Evolutionary conservation across 129 eudicot genomes (phyloP).

Genomic region (Rutidosis leptorrhynchoides): DNA sequence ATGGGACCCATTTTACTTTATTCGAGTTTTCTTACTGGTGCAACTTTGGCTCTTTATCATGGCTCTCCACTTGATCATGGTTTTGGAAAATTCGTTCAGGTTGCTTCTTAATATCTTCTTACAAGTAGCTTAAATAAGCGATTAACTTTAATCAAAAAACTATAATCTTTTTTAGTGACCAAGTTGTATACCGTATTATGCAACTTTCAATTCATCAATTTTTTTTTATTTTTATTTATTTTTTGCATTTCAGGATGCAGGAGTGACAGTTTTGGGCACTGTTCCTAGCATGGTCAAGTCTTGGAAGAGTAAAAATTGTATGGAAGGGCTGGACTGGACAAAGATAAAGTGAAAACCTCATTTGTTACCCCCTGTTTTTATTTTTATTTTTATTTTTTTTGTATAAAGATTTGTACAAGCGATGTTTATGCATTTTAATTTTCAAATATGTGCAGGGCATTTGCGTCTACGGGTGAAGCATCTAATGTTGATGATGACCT

Average conservation of each 20-base stretch:
- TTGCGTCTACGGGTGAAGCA: conserved; percentile 80
- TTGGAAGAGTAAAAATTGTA: conserved; percentile 77
- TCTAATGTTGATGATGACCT: conserved; percentile 93
- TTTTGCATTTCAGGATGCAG: conserved; percentile 61
- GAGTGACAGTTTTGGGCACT: conserved; percentile 78
- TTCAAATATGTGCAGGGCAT: conserved; percentile 45
- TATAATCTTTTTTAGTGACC: not conserved
- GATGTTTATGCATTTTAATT: conserved; percentile 13
- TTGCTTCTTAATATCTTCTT: conserved; percentile 24
- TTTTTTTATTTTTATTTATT: not conserved
- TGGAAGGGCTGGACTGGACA: conserved; percentile 96
- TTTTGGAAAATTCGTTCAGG: conserved; percentile 93
- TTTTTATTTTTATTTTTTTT: not conserved
- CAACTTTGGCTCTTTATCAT: conserved; percentile 86
- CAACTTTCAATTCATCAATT: not conserved
- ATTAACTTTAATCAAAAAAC: not conserved
- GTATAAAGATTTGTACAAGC: not conserved
- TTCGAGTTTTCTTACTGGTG: conserved; percentile 73
- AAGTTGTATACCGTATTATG: conserved; percentile 13
- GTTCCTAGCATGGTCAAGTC: conserved; percentile 95
- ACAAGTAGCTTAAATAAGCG: not conserved
- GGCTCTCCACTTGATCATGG: conserved; percentile 89
- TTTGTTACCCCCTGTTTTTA: not conserved
- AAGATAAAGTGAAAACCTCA: conserved; percentile 50
- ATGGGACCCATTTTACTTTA: conserved; percentile 84